phyloP scores from a whole-genome alignment of 768 basidiomycete species.

The Psilocybe sp. region DNA sequence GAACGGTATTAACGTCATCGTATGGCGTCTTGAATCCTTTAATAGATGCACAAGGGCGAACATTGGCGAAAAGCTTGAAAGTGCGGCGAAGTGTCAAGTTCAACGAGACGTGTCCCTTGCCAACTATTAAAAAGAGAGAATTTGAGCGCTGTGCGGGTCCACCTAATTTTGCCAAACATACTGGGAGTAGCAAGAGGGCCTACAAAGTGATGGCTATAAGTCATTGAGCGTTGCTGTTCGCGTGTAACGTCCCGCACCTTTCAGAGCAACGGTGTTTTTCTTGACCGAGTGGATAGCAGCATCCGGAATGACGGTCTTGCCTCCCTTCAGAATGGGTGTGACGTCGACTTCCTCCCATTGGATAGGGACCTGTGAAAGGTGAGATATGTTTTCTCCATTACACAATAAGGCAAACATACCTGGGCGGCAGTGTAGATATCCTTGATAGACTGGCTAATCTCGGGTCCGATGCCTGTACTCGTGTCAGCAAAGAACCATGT shows the following conservation, averaged over 20 bases:
- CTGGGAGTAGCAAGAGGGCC: constrained; percentile 97
- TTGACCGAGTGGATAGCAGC: constrained; percentile 86
- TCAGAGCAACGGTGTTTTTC: constrained; percentile 96
- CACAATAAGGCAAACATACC: constrained; percentile 34
- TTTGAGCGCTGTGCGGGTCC: not conserved
- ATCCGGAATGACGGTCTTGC: constrained; percentile 97
- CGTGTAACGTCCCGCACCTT: constrained; percentile 54
- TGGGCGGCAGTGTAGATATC: constrained; percentile 88
- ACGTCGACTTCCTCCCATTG: constrained; percentile 99
- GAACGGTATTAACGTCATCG: constrained; percentile 95
- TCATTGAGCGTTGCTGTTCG: not conserved
- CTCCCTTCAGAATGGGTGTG: constrained; percentile 87
- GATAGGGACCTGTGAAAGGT: constrained; percentile 79
- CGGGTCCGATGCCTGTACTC: constrained; percentile 88
- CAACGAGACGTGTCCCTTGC: constrained; percentile 97
- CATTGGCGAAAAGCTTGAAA: constrained; percentile 98
- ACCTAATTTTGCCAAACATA: constrained; percentile 36
- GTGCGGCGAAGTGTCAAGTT: constrained; percentile 96
- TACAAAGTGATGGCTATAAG: constrained; percentile 25
- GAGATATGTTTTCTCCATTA: constrained; percentile 1
- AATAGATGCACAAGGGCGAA: constrained; percentile 94
- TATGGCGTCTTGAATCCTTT: constrained; percentile 98
- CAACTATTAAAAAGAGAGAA: constrained; percentile 52
- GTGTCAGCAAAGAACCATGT: constrained; percentile 11
- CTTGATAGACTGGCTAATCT: constrained; percentile 96